phyloP scores from a whole-genome alignment of 1,284 basidiomycete genomes.

The Cutaneotrichosporon sp. region DNA sequence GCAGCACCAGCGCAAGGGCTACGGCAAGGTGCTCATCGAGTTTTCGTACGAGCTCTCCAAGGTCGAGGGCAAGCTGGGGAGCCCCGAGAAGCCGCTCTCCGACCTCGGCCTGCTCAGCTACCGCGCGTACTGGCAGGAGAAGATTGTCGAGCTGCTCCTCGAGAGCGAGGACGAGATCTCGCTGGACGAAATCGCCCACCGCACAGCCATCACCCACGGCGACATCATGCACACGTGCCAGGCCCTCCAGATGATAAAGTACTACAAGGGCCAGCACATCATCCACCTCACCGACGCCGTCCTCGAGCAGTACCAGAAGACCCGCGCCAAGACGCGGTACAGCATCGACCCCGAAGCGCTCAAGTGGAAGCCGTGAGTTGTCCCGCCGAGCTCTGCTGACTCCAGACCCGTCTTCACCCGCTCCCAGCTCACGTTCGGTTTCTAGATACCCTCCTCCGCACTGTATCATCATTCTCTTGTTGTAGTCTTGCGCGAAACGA shows the following conservation, averaged over 20 bases:
- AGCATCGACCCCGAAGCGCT: conserved; percentile 79
- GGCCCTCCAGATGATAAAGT: conserved; percentile 92
- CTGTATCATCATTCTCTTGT: conserved; percentile 14
- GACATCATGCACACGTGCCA: conserved; percentile 99
- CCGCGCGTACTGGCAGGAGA: conserved; percentile 96
- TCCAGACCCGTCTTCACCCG: conserved; percentile 74
- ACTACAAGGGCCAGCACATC: conserved; percentile 93
- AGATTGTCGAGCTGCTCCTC: conserved; percentile 88
- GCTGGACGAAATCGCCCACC: conserved; percentile 96
- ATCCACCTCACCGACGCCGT: conserved; percentile 90
- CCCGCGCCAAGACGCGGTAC: conserved; percentile 73
- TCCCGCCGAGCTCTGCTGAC: background rate
- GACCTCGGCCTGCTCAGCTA: conserved; percentile 93
- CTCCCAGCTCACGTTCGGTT: conserved; percentile 86
- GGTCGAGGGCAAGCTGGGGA: conserved; percentile 92
- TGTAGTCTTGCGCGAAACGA: conserved; percentile 2
- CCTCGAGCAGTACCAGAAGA: conserved; percentile 86
- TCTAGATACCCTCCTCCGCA: conserved; percentile 53
- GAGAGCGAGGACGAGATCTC: conserved; percentile 71
- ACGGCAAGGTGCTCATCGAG: conserved; percentile 93
- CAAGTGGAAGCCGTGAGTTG: conserved; percentile 75
- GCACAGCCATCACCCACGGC: conserved; percentile 92
- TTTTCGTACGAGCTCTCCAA: conserved; percentile 98
- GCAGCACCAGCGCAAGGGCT: conserved; percentile 95
- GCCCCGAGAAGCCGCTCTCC: conserved; percentile 95